Conservation (phyloP, 2,329 filamentous ascomycete species). For the Bisporella sp. region DNA sequence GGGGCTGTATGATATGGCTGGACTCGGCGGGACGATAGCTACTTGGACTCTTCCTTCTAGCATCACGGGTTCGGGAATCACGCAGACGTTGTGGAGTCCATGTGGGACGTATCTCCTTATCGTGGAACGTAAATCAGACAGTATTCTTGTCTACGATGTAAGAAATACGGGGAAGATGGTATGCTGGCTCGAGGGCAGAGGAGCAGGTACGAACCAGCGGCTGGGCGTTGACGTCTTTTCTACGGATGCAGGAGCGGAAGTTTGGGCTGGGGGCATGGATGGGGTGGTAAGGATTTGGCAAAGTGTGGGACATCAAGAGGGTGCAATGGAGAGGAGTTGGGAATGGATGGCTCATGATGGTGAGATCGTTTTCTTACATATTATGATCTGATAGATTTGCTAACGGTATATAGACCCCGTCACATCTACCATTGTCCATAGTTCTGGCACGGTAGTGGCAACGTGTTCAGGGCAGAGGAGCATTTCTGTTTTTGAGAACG, state of each 20-base stretch:
- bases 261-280: constrained; percentile 52
- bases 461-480: constrained; percentile 27
- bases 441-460: constrained; percentile 26
- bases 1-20: constrained; percentile 54
- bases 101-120: constrained; percentile 58
- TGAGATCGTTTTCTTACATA: constrained; percentile 7
- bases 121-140: constrained; percentile 49
- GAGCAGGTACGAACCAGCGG: constrained; percentile 47
- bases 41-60: constrained; percentile 50
- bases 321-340: constrained; percentile 20
- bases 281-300: constrained; percentile 54
- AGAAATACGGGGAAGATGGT: constrained; percentile 52
- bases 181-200: constrained; percentile 43
- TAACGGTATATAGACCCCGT: constrained; percentile 18
- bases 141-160: constrained; percentile 56
- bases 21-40: constrained; percentile 45
- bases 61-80: constrained; percentile 55
- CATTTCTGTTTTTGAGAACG: constrained; percentile 6
- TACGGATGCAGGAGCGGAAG: constrained; percentile 44
- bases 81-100: constrained; percentile 54
- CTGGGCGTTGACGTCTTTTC: constrained; percentile 49
- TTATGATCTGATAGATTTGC: neutral
- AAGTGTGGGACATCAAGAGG: constrained; percentile 43
- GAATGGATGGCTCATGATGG: constrained; percentile 28
- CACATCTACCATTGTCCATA: constrained; percentile 24